Percentiles rank a stretch among this genome's conserved stretches.
Conservation (phyloP, 2,329 filamentous ascomycete species). For the Sporothrix mexicana region DNA sequence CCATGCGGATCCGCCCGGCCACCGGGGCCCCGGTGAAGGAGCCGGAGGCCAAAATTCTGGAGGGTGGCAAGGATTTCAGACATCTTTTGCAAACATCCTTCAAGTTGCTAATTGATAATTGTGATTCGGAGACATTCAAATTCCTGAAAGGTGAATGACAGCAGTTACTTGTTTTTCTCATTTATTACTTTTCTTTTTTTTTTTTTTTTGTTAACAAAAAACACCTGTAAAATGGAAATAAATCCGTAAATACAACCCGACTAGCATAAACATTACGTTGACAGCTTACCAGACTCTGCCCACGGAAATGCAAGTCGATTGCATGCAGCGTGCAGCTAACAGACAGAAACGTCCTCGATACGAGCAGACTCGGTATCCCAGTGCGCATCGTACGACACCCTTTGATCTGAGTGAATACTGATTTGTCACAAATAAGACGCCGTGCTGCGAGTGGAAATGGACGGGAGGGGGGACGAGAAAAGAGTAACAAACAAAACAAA, state of each 20-base stretch:
- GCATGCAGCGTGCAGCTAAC: too few species aligned
- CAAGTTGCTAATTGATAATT: too few species aligned
- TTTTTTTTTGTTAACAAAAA: not conserved
- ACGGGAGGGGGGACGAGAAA: not conserved
- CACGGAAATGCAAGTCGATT: too few species aligned
- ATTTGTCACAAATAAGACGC: conserved; percentile 1
- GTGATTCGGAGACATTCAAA: too few species aligned
- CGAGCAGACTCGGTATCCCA: not conserved
- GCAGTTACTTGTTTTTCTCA: too few species aligned
- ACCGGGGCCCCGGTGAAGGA: not conserved
- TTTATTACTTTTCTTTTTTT: not conserved
- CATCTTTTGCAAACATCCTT: too few species aligned
- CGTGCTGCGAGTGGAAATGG: not conserved
- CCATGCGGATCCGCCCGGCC: not conserved
- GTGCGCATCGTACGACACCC: not conserved
- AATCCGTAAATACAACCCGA: too few species aligned
- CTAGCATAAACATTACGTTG: too few species aligned
- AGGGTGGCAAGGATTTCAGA: not conserved
- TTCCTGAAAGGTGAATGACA: too few species aligned
- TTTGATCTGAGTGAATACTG: not conserved
- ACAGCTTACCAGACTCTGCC: too few species aligned
- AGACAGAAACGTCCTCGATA: not conserved
- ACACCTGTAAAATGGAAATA: too few species aligned
- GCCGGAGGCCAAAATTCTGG: not conserved
- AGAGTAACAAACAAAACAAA: not conserved